Evolutionary conservation across 2,329 filamentous ascomycete genomes (phyloP).

Genomic region (Arthrobotrys pseudoclavata): DNA sequence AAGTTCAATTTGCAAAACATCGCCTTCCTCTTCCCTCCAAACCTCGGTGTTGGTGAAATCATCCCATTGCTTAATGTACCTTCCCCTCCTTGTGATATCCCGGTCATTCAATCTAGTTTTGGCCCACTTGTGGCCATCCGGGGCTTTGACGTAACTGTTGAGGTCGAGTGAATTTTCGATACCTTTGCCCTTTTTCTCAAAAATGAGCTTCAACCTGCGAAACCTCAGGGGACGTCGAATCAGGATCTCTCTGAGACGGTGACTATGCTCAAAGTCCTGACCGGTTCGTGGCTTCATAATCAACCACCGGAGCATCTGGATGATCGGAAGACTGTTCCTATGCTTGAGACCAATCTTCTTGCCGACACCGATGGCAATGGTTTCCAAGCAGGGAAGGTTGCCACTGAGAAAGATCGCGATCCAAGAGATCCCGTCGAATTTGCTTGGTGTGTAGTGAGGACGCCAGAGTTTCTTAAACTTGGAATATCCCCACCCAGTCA

Average conservation of each 20-base stretch:
- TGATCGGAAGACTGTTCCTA: neutral
- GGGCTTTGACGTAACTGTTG: neutral
- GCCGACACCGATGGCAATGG: neutral
- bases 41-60: neutral
- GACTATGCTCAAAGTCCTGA: neutral
- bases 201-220: neutral
- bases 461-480: neutral
- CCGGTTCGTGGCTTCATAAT: neutral
- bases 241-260: neutral
- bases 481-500: neutral
- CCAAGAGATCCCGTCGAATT: no score
- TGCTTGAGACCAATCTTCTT: neutral
- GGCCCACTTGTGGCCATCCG: neutral
- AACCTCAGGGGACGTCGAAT: neutral
- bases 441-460: no score
- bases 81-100: neutral
- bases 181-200: neutral
- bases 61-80: constrained; percentile 1
- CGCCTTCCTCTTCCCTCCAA: neutral
- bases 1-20: neutral
- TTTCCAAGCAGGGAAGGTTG: neutral
- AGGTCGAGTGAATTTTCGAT: neutral
- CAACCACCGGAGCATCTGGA: neutral
- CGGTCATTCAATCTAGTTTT: neutral
- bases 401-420: neutral